Percentiles rank a stretch among this genome's conserved stretches.
phyloP scores from a whole-genome alignment of 768 basidiomycete species.

The Boletus pseudopeckii region DNA sequence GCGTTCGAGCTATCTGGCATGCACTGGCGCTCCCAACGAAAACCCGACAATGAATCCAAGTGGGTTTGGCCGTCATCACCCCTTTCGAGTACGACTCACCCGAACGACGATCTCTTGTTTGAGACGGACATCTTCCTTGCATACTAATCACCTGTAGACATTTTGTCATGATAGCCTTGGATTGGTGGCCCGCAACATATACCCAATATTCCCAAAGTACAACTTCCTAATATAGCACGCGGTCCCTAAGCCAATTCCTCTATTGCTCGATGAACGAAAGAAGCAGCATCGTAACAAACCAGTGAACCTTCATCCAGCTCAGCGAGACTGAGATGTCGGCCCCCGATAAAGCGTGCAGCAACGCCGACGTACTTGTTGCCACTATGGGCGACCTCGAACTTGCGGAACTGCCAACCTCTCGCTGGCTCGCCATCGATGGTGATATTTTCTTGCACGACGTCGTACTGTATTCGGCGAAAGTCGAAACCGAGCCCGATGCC shows the following conservation, averaged over 20 bases:
- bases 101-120: conserved; percentile 32
- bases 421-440: conserved; percentile 57
- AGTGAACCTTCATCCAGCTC: conserved; percentile 40
- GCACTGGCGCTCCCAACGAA: conserved; percentile 63
- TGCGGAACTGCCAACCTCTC: conserved; percentile 64
- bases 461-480: conserved; percentile 71
- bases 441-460: conserved; percentile 48
- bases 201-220: conserved; percentile 16
- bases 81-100: conserved; percentile 31
- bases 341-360: conserved; percentile 58
- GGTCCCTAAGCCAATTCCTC: conserved; percentile 34
- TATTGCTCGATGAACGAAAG: conserved; percentile 48
- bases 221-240: conserved; percentile 12
- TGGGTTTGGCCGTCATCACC: conserved; percentile 55
- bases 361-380: conserved; percentile 62
- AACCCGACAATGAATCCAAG: conserved; percentile 40
- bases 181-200: conserved; percentile 1
- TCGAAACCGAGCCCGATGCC: conserved; percentile 83
- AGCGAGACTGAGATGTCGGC: conserved; percentile 31
- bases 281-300: conserved; percentile 42
- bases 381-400: conserved; percentile 50
- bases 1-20: conserved; percentile 75
- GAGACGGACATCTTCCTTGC: conserved; percentile 28
- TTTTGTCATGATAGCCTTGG: not conserved
- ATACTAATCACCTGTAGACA: conserved; percentile 26